These are phyloP conservation scores for Annulohypoxylon stygium DNA, from an alignment of 495 filamentous ascomycete genomes.

Conservation along the genomic window DNA sequence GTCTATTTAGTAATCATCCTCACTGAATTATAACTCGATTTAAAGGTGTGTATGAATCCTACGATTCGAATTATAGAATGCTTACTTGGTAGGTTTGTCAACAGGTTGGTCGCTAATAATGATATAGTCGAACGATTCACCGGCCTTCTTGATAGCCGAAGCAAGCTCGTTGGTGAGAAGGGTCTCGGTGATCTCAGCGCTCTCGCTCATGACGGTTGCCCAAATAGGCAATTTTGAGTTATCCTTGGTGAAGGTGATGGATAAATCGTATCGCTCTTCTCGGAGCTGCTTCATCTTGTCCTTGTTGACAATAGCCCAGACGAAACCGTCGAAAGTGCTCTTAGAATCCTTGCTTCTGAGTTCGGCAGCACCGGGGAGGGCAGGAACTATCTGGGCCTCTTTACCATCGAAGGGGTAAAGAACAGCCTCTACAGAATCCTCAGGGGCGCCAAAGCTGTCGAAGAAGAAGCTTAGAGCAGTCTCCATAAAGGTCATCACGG, in stretches of 20 bases:
- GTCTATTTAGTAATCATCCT: constrained; percentile 46
- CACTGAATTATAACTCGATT: background rate
- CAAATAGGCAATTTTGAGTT: constrained; percentile 89
- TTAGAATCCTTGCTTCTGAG: constrained; percentile 70
- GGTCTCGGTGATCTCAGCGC: constrained; percentile 91
- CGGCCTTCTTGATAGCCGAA: constrained; percentile 82
- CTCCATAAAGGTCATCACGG: constrained; percentile 78
- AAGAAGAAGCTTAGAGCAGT: constrained; percentile 78
- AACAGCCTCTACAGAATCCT: constrained; percentile 78
- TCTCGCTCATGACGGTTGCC: constrained; percentile 96
- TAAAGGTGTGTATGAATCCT: background rate
- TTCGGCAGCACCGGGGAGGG: constrained; percentile 67
- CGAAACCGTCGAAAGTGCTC: constrained; percentile 88
- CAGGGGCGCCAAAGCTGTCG: constrained; percentile 75
- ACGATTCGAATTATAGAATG: background rate
- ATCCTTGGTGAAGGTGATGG: constrained; percentile 91
- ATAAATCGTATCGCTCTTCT: constrained; percentile 94
- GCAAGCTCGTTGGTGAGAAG: constrained; percentile 87
- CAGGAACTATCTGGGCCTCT: constrained; percentile 78
- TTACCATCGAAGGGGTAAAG: constrained; percentile 91
- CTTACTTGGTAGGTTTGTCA: constrained; percentile 90
- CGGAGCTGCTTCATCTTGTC: constrained; percentile 89
- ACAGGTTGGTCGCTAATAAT: constrained; percentile 91
- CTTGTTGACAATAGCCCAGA: constrained; percentile 97
- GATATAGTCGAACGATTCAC: constrained; percentile 86